Percentiles rank a stretch among this genome's conserved stretches.
phyloP scores from a whole-genome alignment of 768 basidiomycete species.

The Erythrobasidium yunnanense region DNA sequence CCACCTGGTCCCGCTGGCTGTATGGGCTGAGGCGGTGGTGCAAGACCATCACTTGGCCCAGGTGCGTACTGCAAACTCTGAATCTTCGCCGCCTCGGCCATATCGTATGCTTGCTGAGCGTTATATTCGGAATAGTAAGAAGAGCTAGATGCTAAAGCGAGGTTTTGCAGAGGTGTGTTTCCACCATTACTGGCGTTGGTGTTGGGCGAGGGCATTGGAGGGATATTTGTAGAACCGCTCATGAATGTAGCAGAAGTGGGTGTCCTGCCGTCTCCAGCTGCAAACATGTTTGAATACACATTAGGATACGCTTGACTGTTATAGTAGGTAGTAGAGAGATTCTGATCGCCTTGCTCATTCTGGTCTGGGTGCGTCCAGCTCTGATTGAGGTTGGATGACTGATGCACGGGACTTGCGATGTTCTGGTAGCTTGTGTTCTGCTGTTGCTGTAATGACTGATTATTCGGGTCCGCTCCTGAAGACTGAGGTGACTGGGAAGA shows the following conservation, averaged over 20 bases:
- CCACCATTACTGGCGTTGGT: background rate
- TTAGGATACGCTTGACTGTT: background rate
- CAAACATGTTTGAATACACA: constrained; percentile 23
- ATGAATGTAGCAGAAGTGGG: constrained; percentile 21
- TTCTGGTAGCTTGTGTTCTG: background rate
- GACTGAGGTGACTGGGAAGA: background rate
- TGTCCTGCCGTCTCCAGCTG: no score
- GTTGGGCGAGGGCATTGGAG: constrained; percentile 15
- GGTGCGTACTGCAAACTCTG: background rate
- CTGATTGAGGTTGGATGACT: background rate
- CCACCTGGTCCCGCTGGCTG: no score
- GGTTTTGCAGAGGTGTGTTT: constrained; percentile 4
- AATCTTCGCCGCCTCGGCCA: background rate
- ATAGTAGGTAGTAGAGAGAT: constrained; percentile 10
- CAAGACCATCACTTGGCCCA: background rate
- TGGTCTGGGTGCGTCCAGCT: background rate
- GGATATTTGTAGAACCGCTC: constrained; percentile 13
- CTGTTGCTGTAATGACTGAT: no score
- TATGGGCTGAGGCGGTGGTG: background rate
- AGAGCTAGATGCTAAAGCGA: constrained; percentile 11
- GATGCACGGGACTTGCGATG: background rate
- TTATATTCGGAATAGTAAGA: constrained; percentile 25
- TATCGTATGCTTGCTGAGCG: background rate
- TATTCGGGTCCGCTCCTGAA: background rate
- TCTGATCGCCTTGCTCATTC: background rate